These are phyloP conservation scores for Tausonia pullulans DNA, from an alignment of 1,284 basidiomycete species.

Conservation along the genomic window DNA sequence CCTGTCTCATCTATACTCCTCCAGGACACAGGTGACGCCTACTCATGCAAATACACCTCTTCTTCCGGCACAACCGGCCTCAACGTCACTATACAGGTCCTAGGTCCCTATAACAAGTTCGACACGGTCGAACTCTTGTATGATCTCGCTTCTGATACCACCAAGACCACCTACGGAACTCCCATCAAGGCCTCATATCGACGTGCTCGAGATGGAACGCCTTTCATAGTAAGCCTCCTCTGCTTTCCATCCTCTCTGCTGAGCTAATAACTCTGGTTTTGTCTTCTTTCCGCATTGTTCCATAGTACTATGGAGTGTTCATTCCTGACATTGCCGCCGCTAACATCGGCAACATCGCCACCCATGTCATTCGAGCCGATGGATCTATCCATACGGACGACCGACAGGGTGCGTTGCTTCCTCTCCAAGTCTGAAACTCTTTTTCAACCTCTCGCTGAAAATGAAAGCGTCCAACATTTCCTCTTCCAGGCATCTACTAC, in stretches of 20 bases:
- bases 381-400: slow-evolving; percentile 15
- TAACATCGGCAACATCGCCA: slow-evolving; percentile 7
- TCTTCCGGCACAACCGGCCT: slow-evolving; percentile 5
- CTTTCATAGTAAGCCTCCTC: background rate
- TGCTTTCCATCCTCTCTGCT: background rate
- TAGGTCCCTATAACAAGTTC: slow-evolving; percentile 13
- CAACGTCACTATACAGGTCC: slow-evolving; percentile 18
- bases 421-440: no score
- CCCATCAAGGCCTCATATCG: slow-evolving; percentile 12
- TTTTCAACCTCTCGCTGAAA: no score
- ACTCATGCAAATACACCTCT: slow-evolving; percentile 15
- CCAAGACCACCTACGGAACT: background rate
- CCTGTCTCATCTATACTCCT: background rate
- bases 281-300: background rate
- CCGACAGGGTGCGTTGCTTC: slow-evolving; percentile 11
- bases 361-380: slow-evolving; percentile 10
- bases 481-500: slow-evolving; percentile 10
- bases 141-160: background rate
- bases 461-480: no score
- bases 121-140: slow-evolving; percentile 19
- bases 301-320: slow-evolving; percentile 13
- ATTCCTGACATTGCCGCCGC: slow-evolving; percentile 7
- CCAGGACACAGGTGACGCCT: slow-evolving; percentile 12
- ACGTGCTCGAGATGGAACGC: slow-evolving; percentile 7
- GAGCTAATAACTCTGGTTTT: background rate